Base-by-base conservation (phyloP, 805 yeast genomes). In the Lipomyces orientalis region DNA sequence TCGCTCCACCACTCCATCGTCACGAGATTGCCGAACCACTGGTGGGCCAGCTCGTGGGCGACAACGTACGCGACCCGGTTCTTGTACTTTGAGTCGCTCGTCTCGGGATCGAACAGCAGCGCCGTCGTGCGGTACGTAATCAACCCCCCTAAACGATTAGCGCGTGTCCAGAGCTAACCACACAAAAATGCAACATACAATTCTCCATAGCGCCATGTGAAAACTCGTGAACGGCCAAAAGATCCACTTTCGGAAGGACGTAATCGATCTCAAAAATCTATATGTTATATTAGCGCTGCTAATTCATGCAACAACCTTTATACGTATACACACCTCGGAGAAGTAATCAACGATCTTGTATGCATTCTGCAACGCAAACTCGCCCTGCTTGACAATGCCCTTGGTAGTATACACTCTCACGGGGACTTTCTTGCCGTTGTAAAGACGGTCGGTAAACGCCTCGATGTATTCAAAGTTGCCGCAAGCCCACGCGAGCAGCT, bases 1-100 rank as follows among this genome's bases (percentile, higher is more conserved):
- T 91, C 94, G 79, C 90, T 91, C 97, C 97, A 90, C 89, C 91
- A 90, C 76, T 90, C 93, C 96, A 90, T 90, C 64, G 97, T 90
- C 68, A 90, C 96, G 79, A 90, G 83, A 79, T 90, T 89, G 76
- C 97, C 97, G 75, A 90, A 90, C 97, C 97, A 90, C 81, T 90
- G 97, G 79, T 90, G 97, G 60, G 96, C 95, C 81, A 90, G 84
- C 80, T 90, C 97, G 81, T 90, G 97, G 81, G 89, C 91, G 57
- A 90, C 93, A 60, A 90, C 95, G 76, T 90, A 94, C 49, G 93
- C 90, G 52, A 90, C 95, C 77, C 93, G 84, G 77, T 87, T 88
- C 77, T 87, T 86, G 72, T 89, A 85, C 67, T 81, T 82, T 70
- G 86, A 81, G 69, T 88, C 86, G 51, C 92, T 83, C 73, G 85